Evolutionary conservation across 192 early-diverging fungal species (phyloP), one percentile per base, ranked within the genome.

Genomic region (Funneliformis mosseae): DNA sequence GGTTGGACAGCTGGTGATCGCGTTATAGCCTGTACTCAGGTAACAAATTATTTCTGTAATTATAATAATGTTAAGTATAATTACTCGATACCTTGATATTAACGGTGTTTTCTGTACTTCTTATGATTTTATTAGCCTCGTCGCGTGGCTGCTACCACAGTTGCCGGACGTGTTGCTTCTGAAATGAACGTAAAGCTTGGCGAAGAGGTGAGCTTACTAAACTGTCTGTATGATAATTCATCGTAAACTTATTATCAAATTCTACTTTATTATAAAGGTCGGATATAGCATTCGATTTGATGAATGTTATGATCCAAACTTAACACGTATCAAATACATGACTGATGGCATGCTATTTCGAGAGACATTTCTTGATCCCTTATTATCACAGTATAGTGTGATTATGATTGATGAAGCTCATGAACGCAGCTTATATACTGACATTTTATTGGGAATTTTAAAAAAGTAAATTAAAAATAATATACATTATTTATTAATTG

Each of bases 351-450:
- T 99, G 92, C 88, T 99, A 66, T 82, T 99, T 25, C 88, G 97
- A 7, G 98, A 99, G 83, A 87, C 97, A 4, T 85, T 98, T 74
- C 86, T 90, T 7, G 97, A 99, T 81, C 88, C 90, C 12, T 72
- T 96, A 73, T 84, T 99, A 21, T 78, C 84, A 1, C 79, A 88
- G 33, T 99, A 99, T 83, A 91, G 91, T 60, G 94, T 95, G 7
- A 91, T 99, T 78, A 90, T 99, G 38, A 82, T 99, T 60, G 98
- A 99, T 81, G 98, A 99, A 83, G 98, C 98, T 0, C 98, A 99
- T 84, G 98, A 99, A 84, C 92, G 98, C 16, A 98, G 95, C 0
- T 76, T 99, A 78, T 88, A 97, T 21, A 99, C 94, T 0, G 93
- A 95, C 70, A 87, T 93, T 50, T 76, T 95, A 28, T 69, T 95